Conservation (phyloP, 768 basidiomycete species). For the Lactifluus hygrophoroides region DNA sequence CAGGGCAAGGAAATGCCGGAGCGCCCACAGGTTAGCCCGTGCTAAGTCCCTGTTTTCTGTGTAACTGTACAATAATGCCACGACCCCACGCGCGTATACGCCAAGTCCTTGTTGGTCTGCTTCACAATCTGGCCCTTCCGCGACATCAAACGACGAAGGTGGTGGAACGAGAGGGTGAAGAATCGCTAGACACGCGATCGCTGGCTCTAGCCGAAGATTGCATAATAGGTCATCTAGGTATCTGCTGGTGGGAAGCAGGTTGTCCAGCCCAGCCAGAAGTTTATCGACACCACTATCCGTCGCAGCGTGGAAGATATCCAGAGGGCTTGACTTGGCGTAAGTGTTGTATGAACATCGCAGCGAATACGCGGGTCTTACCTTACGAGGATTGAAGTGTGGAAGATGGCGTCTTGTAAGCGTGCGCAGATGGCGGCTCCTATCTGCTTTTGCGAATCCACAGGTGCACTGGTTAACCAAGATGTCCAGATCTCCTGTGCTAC, state of each 20-base stretch:
- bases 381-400: constrained; percentile 28
- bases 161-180: constrained; percentile 53
- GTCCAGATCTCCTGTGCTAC: constrained; percentile 29
- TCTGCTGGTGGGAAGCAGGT: constrained; percentile 30
- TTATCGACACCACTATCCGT: constrained; percentile 1
- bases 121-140: constrained; percentile 7
- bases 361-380: constrained; percentile 25
- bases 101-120: constrained; percentile 48
- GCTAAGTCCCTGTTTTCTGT: constrained; percentile 52
- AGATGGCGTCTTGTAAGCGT: constrained; percentile 34
- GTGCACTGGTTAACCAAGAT: constrained; percentile 22
- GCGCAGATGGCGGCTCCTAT: constrained; percentile 33
- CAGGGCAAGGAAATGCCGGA: constrained; percentile 63
- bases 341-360: not conserved
- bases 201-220: constrained; percentile 37
- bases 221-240: constrained; percentile 17
- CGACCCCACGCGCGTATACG: constrained; percentile 53
- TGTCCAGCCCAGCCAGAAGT: constrained; percentile 36
- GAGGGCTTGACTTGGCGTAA: constrained; percentile 21
- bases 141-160: constrained; percentile 21
- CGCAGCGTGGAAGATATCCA: constrained; percentile 21
- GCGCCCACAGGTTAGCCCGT: constrained; percentile 49
- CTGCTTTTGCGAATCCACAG: constrained; percentile 22
- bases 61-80: constrained; percentile 48
- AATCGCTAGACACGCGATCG: constrained; percentile 49